Evolutionary conservation across 768 basidiomycete genomes (phyloP).

Genomic region (Amanita polypyramis): DNA sequence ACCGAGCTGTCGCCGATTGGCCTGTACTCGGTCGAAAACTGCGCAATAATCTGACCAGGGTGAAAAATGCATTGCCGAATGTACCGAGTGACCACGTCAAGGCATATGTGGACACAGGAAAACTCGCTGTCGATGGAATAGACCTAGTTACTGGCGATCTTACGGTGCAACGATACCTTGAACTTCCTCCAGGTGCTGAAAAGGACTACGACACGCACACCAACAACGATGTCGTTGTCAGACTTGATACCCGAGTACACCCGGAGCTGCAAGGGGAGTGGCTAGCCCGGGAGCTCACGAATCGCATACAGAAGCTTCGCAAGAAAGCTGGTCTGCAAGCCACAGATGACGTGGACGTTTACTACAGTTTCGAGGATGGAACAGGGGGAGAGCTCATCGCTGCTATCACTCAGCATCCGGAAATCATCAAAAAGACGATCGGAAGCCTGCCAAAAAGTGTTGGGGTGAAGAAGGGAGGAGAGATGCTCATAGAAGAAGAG

Average conservation of each 20-base stretch:
- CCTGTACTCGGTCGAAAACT: conserved; percentile 88
- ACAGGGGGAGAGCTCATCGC: conserved; percentile 49
- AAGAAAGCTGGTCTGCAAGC: conserved; percentile 95
- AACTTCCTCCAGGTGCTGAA: conserved; percentile 50
- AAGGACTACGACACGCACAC: conserved; percentile 74
- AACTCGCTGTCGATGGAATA: conserved; percentile 81
- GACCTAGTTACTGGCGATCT: conserved; percentile 86
- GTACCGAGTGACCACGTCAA: conserved; percentile 80
- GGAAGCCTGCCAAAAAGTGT: conserved; percentile 59
- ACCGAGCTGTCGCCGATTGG: conserved; percentile 93
- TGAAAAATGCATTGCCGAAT: conserved; percentile 77
- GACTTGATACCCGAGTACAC: conserved; percentile 84
- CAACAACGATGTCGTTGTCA: conserved; percentile 89
- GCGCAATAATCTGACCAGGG: conserved; percentile 81
- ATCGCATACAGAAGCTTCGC: conserved; percentile 88
- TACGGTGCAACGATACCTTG: conserved; percentile 83
- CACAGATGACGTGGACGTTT: conserved; percentile 87
- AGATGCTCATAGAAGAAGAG: conserved; percentile 72
- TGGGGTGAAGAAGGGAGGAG: conserved; percentile 33
- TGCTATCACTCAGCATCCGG: conserved; percentile 57
- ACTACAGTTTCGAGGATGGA: conserved; percentile 70
- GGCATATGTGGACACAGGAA: conserved; percentile 61
- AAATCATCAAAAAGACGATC: conserved; percentile 64
- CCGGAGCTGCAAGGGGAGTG: conserved; percentile 82
- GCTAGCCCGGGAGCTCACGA: conserved; percentile 81